Base-by-base conservation (phyloP, 2,329 filamentous ascomycete species). In the Cladosporium sp. region DNA sequence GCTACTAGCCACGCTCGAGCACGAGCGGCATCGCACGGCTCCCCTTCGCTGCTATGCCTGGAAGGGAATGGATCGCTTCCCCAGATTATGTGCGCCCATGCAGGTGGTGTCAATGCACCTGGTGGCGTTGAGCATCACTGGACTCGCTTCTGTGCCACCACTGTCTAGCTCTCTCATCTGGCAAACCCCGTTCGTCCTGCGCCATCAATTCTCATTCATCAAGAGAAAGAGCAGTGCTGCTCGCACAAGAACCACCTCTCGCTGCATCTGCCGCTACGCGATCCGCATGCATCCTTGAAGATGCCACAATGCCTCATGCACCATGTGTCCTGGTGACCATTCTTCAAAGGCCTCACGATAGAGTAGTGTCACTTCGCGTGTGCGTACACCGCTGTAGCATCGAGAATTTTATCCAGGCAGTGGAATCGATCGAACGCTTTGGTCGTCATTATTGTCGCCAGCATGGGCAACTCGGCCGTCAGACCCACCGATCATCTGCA, bases 71-170 rank as follows among this genome's bases (percentile, higher is more conserved):
- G 45, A 19, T 33, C 36, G 27, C 25, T 40, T 32, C 45, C 45
- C 45, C 45, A 39, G 45, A 48, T 48, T 48, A 47, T 47, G 25
- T 39, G 43, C 32, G 22, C 9, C 22, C 9, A 27, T 27, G 22
- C 22, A 27, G 22, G 5, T 5, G 22, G 22, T 40, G 45, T 48
- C 45, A 39, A 40, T 48, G 45, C 45, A 18, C 45, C 25, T 30
- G 9, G 45, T 48, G 45, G 45, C 45, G 45, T 16, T 18, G 16
- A 20, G 38, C 29, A 22, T 33, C 27, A 48, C 18, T 48, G 45
- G 45, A 39, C 45, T 48, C 45, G 45, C 45, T 48, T 48, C 6
- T 35, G 36, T 40, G 36, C 36, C 36, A 48, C 36, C 45, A 35
- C 45, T 40, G 20, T 9, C 22, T 35, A 43, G 19, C 27, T 27